Percentiles rank a stretch among this genome's conserved stretches.
Conservation (phyloP, 2,329 filamentous ascomycete species). For the Diaporthe sp. region DNA sequence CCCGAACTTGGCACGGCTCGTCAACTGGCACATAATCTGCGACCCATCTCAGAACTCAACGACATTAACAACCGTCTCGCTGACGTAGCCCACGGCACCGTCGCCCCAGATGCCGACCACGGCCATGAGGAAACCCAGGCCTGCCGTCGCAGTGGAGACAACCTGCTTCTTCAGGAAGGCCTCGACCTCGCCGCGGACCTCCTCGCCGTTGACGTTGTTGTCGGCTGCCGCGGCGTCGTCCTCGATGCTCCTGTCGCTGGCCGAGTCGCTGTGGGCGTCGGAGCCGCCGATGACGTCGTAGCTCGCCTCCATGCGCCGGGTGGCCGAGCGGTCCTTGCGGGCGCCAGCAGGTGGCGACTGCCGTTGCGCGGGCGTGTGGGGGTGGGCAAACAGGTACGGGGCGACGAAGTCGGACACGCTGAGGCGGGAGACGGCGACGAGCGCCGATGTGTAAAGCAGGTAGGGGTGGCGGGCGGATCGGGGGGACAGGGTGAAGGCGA, state of each 20-base stretch:
- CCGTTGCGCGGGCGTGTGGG: conserved; percentile 25
- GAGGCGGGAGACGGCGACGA: conserved; percentile 71
- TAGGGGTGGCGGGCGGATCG: conserved; percentile 85
- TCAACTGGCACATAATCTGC: background rate
- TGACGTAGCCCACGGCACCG: conserved; percentile 22
- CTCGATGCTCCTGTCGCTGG: conserved; percentile 59
- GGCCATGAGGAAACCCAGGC: conserved; percentile 69
- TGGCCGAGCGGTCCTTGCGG: conserved; percentile 38
- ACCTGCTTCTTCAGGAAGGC: conserved; percentile 64
- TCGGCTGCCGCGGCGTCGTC: conserved; percentile 54
- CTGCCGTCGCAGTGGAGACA: conserved; percentile 63
- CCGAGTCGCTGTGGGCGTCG: conserved; percentile 58
- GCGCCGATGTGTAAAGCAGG: conserved; percentile 83
- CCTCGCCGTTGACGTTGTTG: conserved; percentile 68
- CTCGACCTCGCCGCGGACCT: conserved; percentile 67
- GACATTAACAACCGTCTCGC: conserved; percentile 29
- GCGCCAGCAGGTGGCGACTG: conserved; percentile 38
- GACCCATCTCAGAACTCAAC: background rate
- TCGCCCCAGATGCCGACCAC: conserved; percentile 68
- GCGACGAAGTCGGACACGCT: conserved; percentile 60
- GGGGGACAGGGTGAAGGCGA: conserved; percentile 83
- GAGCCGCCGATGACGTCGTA: conserved; percentile 73
- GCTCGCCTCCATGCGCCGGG: conserved; percentile 72
- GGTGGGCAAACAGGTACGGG: conserved; percentile 51
- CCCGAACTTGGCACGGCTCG: background rate